These are phyloP conservation scores for Austroboletus rostrupii DNA, from an alignment of 1,284 basidiomycete species.

Conservation along the genomic window DNA sequence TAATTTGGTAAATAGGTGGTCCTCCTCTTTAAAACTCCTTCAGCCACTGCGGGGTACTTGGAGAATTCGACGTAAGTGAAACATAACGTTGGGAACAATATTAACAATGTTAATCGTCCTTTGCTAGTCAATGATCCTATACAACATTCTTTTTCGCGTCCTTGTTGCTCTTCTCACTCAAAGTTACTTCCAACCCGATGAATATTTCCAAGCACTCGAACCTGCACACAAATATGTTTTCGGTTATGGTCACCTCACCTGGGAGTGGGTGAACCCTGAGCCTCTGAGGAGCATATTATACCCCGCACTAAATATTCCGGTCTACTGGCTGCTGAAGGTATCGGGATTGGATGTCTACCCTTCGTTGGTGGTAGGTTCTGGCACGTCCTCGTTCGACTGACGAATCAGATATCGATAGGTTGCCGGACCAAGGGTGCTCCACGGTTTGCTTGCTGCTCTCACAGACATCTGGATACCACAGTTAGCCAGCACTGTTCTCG, in stretches of 20 bases:
- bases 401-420: conserved; percentile 41
- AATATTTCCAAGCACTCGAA: conserved; percentile 94
- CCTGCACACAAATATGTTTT: conserved; percentile 87
- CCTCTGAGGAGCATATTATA: conserved; percentile 73
- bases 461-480: conserved; percentile 77
- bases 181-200: conserved; percentile 97
- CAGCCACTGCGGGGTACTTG: too few species aligned
- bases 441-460: conserved; percentile 75
- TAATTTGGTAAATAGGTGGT: too few species aligned
- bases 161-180: conserved; percentile 65
- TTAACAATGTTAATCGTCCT: not conserved
- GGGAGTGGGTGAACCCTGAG: conserved; percentile 86
- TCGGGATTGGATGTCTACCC: conserved; percentile 34
- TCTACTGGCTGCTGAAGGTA: conserved; percentile 69
- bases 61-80: too few species aligned
- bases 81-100: too few species aligned
- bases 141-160: conserved; percentile 48
- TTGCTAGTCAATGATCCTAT: conserved; percentile 14
- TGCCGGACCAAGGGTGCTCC: conserved; percentile 70
- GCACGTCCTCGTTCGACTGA: not conserved
- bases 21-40: too few species aligned
- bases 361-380: conserved; percentile 24
- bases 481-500: conserved; percentile 60
- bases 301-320: conserved; percentile 72
- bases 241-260: conserved; percentile 89